Conservation (phyloP, 768 basidiomycete genomes). For the Termitomyces sp. region DNA sequence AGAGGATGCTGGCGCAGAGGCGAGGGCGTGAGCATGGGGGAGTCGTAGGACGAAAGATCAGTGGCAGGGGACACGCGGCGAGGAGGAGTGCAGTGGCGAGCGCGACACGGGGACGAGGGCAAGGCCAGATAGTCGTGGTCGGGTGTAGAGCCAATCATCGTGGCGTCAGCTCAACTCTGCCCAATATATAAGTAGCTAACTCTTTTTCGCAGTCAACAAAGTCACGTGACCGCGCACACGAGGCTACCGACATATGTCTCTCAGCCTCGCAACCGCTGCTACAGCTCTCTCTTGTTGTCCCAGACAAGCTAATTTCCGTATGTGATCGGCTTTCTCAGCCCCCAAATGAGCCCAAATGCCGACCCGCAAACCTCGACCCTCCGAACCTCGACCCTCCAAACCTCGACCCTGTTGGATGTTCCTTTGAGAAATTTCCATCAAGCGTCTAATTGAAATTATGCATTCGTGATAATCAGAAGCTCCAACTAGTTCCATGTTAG, state of each 20-base stretch:
- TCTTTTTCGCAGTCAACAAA: conserved; percentile 42
- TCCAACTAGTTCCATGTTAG: too few relatives aligned
- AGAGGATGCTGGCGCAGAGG: conserved; percentile 47
- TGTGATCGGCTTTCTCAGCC: too few relatives aligned
- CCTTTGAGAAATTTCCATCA: too few relatives aligned
- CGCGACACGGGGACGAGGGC: conserved; percentile 16
- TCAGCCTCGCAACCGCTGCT: background rate
- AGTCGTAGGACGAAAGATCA: conserved; percentile 36
- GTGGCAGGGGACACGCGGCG: conserved; percentile 23
- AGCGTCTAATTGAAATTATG: too few relatives aligned
- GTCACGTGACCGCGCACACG: conserved; percentile 34
- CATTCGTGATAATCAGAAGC: too few relatives aligned
- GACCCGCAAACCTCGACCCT: too few relatives aligned
- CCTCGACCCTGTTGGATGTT: too few relatives aligned
- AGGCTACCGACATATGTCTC: conserved; percentile 6
- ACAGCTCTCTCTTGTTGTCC: too few relatives aligned
- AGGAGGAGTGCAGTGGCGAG: conserved; percentile 32
- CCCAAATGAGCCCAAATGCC: too few relatives aligned
- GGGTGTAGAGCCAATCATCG: conserved; percentile 44
- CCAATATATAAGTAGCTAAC: conserved; percentile 22
- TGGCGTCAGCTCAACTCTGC: conserved; percentile 16
- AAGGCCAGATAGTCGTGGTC: conserved; percentile 34
- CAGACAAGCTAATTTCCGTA: too few relatives aligned
- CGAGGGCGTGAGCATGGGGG: conserved; percentile 64
- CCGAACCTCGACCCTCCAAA: too few relatives aligned